Conservation (phyloP, 148 eudicot species). For the Mesembryanthemum crystallinum region DNA sequence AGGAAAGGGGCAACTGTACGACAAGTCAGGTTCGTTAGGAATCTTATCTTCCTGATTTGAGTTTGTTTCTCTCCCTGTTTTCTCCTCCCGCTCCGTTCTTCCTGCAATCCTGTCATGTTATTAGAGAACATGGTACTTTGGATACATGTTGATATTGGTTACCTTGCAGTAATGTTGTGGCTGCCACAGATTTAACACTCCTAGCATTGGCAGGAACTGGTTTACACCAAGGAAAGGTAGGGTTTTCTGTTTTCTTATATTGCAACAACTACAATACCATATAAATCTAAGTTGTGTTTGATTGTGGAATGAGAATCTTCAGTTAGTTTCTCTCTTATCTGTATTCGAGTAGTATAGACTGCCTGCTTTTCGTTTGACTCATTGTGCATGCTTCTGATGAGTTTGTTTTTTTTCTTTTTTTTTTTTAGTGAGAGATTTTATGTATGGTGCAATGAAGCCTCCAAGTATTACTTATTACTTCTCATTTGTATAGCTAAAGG, state of each 20-base stretch:
- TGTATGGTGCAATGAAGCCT: no score
- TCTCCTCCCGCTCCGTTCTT: background rate
- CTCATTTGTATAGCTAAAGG: no score
- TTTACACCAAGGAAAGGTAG: constrained; percentile 76
- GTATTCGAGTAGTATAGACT: background rate
- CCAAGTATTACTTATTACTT: no score
- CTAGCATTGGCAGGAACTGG: constrained; percentile 95
- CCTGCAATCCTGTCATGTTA: background rate
- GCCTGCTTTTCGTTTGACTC: background rate
- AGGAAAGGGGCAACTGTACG: constrained; percentile 93
- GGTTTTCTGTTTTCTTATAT: constrained; percentile 14
- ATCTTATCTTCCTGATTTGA: constrained; percentile 14
- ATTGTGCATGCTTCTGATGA: no score
- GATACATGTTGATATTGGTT: constrained; percentile 31
- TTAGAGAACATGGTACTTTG: constrained; percentile 6
- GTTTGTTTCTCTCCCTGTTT: background rate
- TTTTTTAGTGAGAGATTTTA: no score
- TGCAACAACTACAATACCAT: background rate
- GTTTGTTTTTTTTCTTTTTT: no score
- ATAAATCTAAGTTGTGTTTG: background rate
- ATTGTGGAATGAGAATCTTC: background rate
- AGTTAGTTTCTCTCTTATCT: background rate
- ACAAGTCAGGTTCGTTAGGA: constrained; percentile 74
- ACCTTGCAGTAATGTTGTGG: constrained; percentile 91
- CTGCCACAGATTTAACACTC: constrained; percentile 91